These are phyloP conservation scores for Trametes pubescens DNA, from an alignment of 1,284 basidiomycete species.

Conservation along the genomic window DNA sequence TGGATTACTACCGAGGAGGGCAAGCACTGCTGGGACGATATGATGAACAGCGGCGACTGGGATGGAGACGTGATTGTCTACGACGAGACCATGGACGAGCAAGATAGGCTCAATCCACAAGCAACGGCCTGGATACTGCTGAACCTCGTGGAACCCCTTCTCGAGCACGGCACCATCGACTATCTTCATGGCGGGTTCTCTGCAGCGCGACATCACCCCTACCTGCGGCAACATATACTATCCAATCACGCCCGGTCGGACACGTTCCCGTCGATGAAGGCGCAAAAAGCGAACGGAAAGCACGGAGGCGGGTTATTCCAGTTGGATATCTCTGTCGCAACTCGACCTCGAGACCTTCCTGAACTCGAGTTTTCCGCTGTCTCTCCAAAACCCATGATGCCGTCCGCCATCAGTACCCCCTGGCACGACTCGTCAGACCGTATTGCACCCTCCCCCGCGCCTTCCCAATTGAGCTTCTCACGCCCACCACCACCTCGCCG, in stretches of 20 bases:
- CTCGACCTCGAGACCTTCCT: conserved; percentile 57
- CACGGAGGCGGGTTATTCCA: conserved; percentile 65
- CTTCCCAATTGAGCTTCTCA: conserved; percentile 66
- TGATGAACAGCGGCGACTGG: conserved; percentile 64
- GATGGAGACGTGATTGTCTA: conserved; percentile 77
- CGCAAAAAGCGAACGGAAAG: conserved; percentile 34
- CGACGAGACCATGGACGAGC: conserved; percentile 77
- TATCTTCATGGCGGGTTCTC: conserved; percentile 77
- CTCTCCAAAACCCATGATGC: conserved; percentile 50
- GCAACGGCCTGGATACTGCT: conserved; percentile 72
- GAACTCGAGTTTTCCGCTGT: conserved; percentile 63
- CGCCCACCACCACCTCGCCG: conserved; percentile 60
- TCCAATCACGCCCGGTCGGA: conserved; percentile 38
- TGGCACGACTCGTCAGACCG: conserved; percentile 51
- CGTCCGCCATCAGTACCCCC: conserved; percentile 41
- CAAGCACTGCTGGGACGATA: conserved; percentile 70
- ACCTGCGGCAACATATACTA: conserved; percentile 58
- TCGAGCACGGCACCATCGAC: conserved; percentile 60
- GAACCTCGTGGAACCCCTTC: conserved; percentile 62
- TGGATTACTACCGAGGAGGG: conserved; percentile 82
- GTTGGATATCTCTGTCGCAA: conserved; percentile 65
- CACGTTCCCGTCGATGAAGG: conserved; percentile 26
- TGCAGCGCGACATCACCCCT: conserved; percentile 61
- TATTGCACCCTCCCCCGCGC: conserved; percentile 68
- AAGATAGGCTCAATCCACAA: conserved; percentile 61